Evolutionary conservation across 2,329 filamentous ascomycete species (phyloP).

Genomic region (Claviceps maximensis): DNA sequence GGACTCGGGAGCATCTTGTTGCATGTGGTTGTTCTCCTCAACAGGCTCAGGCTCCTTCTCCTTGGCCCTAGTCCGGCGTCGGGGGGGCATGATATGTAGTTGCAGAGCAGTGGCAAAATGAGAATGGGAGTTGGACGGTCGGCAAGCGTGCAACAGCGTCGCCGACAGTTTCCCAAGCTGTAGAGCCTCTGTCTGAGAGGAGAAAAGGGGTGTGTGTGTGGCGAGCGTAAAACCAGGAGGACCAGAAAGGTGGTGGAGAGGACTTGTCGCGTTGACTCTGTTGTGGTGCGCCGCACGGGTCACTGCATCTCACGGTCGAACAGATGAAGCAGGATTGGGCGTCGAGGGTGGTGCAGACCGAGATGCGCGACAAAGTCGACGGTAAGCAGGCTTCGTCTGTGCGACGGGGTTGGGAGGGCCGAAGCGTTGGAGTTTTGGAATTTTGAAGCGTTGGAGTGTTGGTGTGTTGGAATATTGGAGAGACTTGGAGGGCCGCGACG

Average conservation of each 20-base stretch:
- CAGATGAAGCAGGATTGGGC: background rate
- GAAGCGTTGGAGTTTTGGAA: background rate
- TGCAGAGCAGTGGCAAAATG: background rate
- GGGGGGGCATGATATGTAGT: conserved; percentile 22
- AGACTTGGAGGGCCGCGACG: background rate
- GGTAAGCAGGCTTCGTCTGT: background rate
- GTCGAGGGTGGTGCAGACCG: conserved; percentile 1
- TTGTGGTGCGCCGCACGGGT: conserved; percentile 10
- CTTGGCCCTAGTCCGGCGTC: conserved; percentile 22
- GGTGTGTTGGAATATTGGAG: background rate
- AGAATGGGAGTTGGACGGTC: conserved; percentile 6
- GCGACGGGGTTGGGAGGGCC: background rate
- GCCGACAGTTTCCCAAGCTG: conserved; percentile 1
- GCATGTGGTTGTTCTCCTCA: conserved; percentile 13
- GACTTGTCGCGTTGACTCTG: conserved; percentile 8
- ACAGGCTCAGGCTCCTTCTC: conserved; percentile 16
- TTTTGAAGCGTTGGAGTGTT: background rate
- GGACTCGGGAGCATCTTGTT: conserved; percentile 9
- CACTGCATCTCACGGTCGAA: conserved; percentile 12
- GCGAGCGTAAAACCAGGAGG: background rate
- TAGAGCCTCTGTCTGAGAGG: background rate
- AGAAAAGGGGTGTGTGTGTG: background rate
- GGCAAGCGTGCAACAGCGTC: background rate
- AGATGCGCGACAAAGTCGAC: conserved; percentile 1
- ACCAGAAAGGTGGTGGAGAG: conserved; percentile 4